Base-by-base conservation (phyloP, 164 flowering plant species). In the Sextonia rubra region DNA sequence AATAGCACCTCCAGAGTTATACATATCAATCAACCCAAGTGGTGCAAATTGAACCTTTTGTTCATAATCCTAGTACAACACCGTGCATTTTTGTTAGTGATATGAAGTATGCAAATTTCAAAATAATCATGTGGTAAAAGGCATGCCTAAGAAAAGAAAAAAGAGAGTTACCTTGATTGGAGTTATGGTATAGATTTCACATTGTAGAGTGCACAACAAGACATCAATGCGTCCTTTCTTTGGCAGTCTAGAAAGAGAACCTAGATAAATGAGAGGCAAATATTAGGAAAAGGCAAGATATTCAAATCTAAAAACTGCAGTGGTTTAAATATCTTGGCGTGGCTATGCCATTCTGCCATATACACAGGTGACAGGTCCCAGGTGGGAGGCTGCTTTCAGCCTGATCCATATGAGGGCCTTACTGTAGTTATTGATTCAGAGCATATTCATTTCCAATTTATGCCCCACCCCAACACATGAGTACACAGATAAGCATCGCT, bases 1-100 rank as follows among this genome's bases (percentile, higher is more conserved):
- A 26, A 86, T 71, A 18, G 90, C 90, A 71, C 97, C 94, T 47
- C 92, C 93, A 15, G 89, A 84, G 81, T 90, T 89, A 80, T 86
- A 89, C 97, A 90, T 91, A 72, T 90, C 86, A 12, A 89, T 74
- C 73, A 90, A 77, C 55, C 94, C 94, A 68, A 92, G 73, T 1
- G 94, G 93, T 66, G 92, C 90, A 73, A 91, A 89, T 0, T 78
- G 82, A 68, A 87, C 37, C 24, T 68, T 68, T 47, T 77, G 71
- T 62, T 73, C 71, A 37, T 83, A 82, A 30, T 79, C 90, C 97
- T 91, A 85, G 56, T 68, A 68, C 58, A 52, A 52, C 58, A 52
- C 20, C 58, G 3, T 18, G 58, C 20, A 64, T 27, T 61, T 14
- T 20, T n/a, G 18, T 64, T 64, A 27, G 15, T 1, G 4, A 29